A percentile compares a stretch with the other conserved stretches of the same genome.
These are phyloP conservation scores for Thyridium curvatum DNA, from an alignment of 2,329 filamentous ascomycete genomes.

Conservation along the genomic window DNA sequence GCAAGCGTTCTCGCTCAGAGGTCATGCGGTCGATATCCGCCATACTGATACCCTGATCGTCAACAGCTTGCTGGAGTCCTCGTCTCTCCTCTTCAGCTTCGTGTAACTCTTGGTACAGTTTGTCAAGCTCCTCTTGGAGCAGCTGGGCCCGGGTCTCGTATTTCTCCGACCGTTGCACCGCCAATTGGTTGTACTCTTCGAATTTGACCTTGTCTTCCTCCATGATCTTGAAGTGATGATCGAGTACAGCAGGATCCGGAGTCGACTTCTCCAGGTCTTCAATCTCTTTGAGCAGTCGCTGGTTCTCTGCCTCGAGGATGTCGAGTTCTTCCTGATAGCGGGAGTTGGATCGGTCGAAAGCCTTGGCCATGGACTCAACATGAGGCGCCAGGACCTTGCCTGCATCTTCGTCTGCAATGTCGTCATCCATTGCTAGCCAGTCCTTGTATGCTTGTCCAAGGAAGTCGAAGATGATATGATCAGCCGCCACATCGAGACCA, in stretches of 20 bases:
- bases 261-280: constrained; percentile 83
- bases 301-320: constrained; percentile 80
- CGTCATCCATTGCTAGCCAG: constrained; percentile 89
- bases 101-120: constrained; percentile 65
- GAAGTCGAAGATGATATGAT: constrained; percentile 93
- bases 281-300: constrained; percentile 75
- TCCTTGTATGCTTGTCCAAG: constrained; percentile 84
- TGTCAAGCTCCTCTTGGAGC: constrained; percentile 80
- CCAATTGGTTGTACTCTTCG: constrained; percentile 84
- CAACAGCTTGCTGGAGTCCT: constrained; percentile 76
- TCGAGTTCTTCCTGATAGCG: constrained; percentile 80
- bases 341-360: constrained; percentile 80
- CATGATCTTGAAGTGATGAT: constrained; percentile 86
- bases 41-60: constrained; percentile 90
- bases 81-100: constrained; percentile 79
- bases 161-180: constrained; percentile 81
- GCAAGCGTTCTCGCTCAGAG: constrained; percentile 86
- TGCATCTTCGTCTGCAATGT: constrained; percentile 71
- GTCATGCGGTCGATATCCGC: constrained; percentile 99
- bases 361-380: constrained; percentile 77
- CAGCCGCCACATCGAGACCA: constrained; percentile 79
- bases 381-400: constrained; percentile 76
- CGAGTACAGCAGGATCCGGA: constrained; percentile 75
- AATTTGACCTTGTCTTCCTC: constrained; percentile 95
- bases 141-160: constrained; percentile 76